Evolutionary conservation across 1,284 basidiomycete species (phyloP).

Genomic region (Trichosporon inkin): DNA sequence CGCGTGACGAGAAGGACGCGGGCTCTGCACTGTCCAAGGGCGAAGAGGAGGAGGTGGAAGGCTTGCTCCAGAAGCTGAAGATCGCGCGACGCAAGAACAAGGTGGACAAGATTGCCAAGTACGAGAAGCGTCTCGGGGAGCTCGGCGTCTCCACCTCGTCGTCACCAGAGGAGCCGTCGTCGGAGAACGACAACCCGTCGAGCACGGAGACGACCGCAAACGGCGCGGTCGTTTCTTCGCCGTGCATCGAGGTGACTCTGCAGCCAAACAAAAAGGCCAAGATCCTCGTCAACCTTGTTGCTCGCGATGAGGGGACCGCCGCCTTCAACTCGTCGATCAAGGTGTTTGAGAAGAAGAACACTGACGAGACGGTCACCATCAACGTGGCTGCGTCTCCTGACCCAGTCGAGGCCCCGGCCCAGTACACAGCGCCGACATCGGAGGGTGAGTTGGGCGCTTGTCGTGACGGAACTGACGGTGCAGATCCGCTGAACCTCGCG

Average conservation of each 20-base stretch:
- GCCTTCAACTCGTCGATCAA: conserved; percentile 27
- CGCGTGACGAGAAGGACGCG: conserved; percentile 45
- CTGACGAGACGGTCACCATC: conserved; percentile 42
- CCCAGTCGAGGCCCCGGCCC: neutral
- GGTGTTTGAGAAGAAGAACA: conserved; percentile 46
- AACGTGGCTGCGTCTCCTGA: conserved; percentile 20
- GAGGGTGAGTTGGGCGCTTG: conserved; percentile 8
- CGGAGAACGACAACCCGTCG: conserved; percentile 1
- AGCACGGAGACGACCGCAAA: conserved; percentile 13
- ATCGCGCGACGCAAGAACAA: conserved; percentile 54
- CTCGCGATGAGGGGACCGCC: conserved; percentile 8
- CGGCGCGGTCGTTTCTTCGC: conserved; percentile 10
- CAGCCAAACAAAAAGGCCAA: conserved; percentile 44
- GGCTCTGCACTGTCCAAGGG: conserved; percentile 48
- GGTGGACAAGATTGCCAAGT: conserved; percentile 54
- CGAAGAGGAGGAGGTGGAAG: conserved; percentile 56
- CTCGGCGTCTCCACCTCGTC: conserved; percentile 43
- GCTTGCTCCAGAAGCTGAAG: conserved; percentile 55
- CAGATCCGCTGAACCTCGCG: conserved; percentile 40
- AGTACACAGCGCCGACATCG: neutral
- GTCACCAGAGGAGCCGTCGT: neutral
- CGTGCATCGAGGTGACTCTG: conserved; percentile 28
- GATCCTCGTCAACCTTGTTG: conserved; percentile 38
- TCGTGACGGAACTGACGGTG: neutral
- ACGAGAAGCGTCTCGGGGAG: conserved; percentile 51